Evolutionary conservation across 371 early-diverging fungal genomes (phyloP).

Genomic region (Entomophthora muscae): DNA sequence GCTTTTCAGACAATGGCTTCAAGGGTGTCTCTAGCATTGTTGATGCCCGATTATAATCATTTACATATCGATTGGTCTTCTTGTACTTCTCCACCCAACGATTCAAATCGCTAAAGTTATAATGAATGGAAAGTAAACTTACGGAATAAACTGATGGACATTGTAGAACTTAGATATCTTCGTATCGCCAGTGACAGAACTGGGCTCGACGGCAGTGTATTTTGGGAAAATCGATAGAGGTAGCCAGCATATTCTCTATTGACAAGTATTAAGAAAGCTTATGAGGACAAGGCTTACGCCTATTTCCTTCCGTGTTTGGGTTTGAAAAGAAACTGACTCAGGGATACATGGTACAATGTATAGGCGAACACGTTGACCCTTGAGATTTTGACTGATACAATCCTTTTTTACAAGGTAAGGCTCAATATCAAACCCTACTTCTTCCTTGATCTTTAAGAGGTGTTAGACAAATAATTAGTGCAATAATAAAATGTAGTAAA

Average conservation of each 20-base stretch:
- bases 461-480: no score
- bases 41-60: not conserved
- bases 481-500: no score
- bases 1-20: not conserved
- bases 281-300: slow-evolving; percentile 24
- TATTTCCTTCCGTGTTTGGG: slow-evolving; percentile 93
- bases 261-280: slow-evolving; percentile 4
- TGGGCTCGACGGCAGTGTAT: not conserved
- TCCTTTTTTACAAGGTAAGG: slow-evolving; percentile 52
- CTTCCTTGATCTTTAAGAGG: slow-evolving; percentile 84
- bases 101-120: not conserved
- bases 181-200: not conserved
- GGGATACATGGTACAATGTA: slow-evolving; percentile 84
- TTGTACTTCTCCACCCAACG: slow-evolving; percentile 3
- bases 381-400: slow-evolving; percentile 61
- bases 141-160: not conserved
- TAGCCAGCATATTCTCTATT: not conserved
- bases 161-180: not conserved
- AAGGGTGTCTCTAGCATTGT: not conserved
- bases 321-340: slow-evolving; percentile 64
- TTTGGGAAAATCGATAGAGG: not conserved
- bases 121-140: not conserved
- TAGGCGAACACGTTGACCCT: slow-evolving; percentile 76
- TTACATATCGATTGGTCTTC: not conserved
- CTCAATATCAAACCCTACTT: slow-evolving; percentile 88